Base-by-base conservation (phyloP, 495 filamentous ascomycete species). In the Echria macrotheca region DNA sequence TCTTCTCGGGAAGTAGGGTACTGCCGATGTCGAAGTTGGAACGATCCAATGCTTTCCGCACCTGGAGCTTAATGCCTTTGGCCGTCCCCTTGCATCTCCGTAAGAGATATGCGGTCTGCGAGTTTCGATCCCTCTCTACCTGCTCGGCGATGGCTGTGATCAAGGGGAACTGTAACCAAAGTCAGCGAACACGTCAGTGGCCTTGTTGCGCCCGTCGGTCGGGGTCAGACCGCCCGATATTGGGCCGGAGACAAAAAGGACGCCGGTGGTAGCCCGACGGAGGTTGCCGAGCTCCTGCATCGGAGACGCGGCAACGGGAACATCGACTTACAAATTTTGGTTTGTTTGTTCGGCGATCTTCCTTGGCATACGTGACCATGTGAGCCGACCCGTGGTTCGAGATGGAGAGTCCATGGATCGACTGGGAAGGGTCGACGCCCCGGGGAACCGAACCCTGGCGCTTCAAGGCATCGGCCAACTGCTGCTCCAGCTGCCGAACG, bases 271-370 rank as follows among this genome's bases (percentile, higher is more conserved):
- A n/a, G n/a, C n/a, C n/a, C n/a, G n/a, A n/a, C n/a, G n/a, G n/a
- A n/a, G n/a, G n/a, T n/a, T n/a, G n/a, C n/a, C n/a, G n/a, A n/a
- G n/a, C n/a, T n/a, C n/a, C n/a, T n/a, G n/a, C n/a, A n/a, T n/a
- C n/a, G n/a, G n/a, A n/a, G n/a, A n/a, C n/a, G n/a, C n/a, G n/a
- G n/a, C n/a, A n/a, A n/a, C n/a, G n/a, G n/a, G n/a, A n/a, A n/a
- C n/a, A n/a, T 5, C 11, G n/a, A 64, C 70, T 48, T 70, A 80
- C 80, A 49, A 68, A 57, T 26, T 68, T 62, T 15, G 69, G 60
- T 2, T 70, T 70, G 38, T 72, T 68, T 49, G 77, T 72, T 78
- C 76, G 77, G 53, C 79, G 75, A 49, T 74, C 79, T 18, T 75
- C 70, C 1, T 75, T 77, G 50, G 77, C 71, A 5, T 79, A 59